A percentile compares a stretch with the other conserved stretches of the same genome.
phyloP scores from a whole-genome alignment of 2,329 filamentous ascomycete genomes.

The Curvularia lunata region DNA sequence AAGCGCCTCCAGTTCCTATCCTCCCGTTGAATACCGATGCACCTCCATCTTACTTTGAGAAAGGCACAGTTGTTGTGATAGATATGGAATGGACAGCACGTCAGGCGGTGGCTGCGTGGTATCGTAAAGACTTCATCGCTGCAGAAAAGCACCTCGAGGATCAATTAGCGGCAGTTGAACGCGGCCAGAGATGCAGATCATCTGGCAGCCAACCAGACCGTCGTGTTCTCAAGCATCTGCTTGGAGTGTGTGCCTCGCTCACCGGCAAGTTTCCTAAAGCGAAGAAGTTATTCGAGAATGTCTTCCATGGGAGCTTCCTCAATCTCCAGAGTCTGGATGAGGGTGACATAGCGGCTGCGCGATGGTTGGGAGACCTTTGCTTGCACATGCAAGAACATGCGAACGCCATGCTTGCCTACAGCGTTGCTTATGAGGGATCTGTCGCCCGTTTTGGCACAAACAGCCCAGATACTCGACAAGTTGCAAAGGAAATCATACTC shows the following conservation, averaged over 20 bases:
- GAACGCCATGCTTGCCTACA: conserved; percentile 39
- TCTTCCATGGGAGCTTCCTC: conserved; percentile 33
- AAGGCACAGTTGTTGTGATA: conserved; percentile 5
- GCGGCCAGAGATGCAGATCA: conserved; percentile 27
- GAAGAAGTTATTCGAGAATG: conserved; percentile 38
- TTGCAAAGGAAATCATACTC: conserved; percentile 30
- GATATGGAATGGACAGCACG: conserved; percentile 32
- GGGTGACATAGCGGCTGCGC: conserved; percentile 42
- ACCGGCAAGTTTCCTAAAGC: conserved; percentile 38
- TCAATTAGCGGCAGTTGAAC: conserved; percentile 36
- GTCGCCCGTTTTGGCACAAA: conserved; percentile 25
- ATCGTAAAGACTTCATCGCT: conserved; percentile 24
- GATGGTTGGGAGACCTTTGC: conserved; percentile 44
- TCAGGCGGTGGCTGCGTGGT: conserved; percentile 31
- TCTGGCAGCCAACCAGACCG: conserved; percentile 33
- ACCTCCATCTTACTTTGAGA: conserved; percentile 17
- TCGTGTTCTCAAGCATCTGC: conserved; percentile 35
- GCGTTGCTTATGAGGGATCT: conserved; percentile 37
- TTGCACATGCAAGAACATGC: conserved; percentile 36
- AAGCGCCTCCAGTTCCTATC: too few species aligned
- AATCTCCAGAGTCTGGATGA: conserved; percentile 33
- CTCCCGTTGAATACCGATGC: neutral
- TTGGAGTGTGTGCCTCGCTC: conserved; percentile 38
- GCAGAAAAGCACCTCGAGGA: conserved; percentile 32
- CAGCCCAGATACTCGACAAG: conserved; percentile 22